Base-by-base conservation (phyloP, 495 filamentous ascomycete genomes). In the Glutinoglossum americanum region DNA sequence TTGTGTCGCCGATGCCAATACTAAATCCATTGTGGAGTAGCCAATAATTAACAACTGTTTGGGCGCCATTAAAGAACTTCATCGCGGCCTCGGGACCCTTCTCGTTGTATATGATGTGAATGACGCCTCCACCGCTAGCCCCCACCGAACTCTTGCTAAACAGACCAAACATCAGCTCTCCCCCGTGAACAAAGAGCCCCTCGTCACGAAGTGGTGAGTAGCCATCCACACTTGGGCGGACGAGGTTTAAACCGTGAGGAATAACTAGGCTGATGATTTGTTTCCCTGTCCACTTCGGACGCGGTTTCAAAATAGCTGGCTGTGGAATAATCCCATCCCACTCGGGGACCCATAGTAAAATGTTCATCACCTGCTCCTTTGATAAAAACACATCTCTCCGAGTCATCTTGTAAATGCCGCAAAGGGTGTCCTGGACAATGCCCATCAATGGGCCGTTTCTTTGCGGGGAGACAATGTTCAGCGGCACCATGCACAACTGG, bases 1-100 rank as follows among this genome's bases (percentile, higher is more conserved):
- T 90, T 0, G 93, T 97, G 67, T 99, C 92, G 69, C 92, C 92
- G 60, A 99, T 97, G 70, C 92, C 92, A 60, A 99, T 96, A 70
- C 87, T 94, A 71, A 93, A 92, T 48, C 92, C 92, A 65, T 96
- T 84, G 69, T 99, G 93, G n/a, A 97, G 73, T 11, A 99, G 78
- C 92, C 92, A 97, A 69, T 96, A 95, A 65, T 87, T 87, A 60
- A 97, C 83, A 41, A 97, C 89, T 17, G 83, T 80, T 69, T 99
- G 92, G 35, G 82, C 81, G 55, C 88, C 89, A 64, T 95, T 95
- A 73, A 99, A 94, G 74, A 99, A 99, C 41, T 77, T 78, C 68
- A 97, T 84, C 9, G 89, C 85, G 32, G 81, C 82, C n/a, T 83
- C 74, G 35, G 77, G 72, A 21, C 92, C 90, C 57, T 87, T 83